These are phyloP conservation scores for Periglandula ipomoeae DNA, from an alignment of 2,329 filamentous ascomycete genomes.

Conservation along the genomic window DNA sequence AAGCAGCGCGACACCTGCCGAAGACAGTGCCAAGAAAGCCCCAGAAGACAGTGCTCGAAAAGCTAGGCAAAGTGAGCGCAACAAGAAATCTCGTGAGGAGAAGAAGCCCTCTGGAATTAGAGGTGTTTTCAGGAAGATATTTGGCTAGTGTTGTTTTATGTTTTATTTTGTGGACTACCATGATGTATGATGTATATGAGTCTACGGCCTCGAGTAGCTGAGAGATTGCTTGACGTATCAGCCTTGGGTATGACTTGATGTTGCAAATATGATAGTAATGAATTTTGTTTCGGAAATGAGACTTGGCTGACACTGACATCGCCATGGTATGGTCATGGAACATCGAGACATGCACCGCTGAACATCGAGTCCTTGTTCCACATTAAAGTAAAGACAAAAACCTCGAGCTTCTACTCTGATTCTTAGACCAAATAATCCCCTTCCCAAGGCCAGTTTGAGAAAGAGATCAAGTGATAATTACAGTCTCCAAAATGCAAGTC, in stretches of 20 bases:
- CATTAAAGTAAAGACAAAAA: too few relatives aligned
- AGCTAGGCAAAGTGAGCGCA: slow-evolving; percentile 26
- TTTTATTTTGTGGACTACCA: slow-evolving; percentile 5
- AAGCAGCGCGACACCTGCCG: slow-evolving; percentile 5
- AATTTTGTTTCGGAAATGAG: not conserved
- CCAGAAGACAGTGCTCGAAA: slow-evolving; percentile 25
- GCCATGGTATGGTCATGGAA: not conserved
- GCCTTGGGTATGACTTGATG: slow-evolving; percentile 5
- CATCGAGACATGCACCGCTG: too few relatives aligned
- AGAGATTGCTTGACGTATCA: slow-evolving; percentile 9
- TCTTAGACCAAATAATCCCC: too few relatives aligned
- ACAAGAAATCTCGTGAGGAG: slow-evolving; percentile 20
- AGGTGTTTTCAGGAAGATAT: slow-evolving; percentile 28
- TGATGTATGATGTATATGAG: slow-evolving; percentile 9
- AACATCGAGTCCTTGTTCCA: too few relatives aligned
- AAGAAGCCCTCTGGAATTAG: slow-evolving; percentile 25
- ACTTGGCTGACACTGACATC: too few relatives aligned
- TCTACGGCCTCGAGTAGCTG: not conserved
- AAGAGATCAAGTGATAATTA: too few relatives aligned
- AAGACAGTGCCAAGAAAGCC: not conserved
- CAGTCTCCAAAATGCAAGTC: too few relatives aligned
- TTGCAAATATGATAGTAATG: slow-evolving; percentile 1
- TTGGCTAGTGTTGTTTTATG: slow-evolving; percentile 12
- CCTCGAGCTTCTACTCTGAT: too few relatives aligned
- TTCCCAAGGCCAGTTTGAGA: too few relatives aligned